These are phyloP conservation scores for Phytophthora macrochlamydospora DNA, from an alignment of 352 stramenopile genomes.

Conservation along the genomic window DNA sequence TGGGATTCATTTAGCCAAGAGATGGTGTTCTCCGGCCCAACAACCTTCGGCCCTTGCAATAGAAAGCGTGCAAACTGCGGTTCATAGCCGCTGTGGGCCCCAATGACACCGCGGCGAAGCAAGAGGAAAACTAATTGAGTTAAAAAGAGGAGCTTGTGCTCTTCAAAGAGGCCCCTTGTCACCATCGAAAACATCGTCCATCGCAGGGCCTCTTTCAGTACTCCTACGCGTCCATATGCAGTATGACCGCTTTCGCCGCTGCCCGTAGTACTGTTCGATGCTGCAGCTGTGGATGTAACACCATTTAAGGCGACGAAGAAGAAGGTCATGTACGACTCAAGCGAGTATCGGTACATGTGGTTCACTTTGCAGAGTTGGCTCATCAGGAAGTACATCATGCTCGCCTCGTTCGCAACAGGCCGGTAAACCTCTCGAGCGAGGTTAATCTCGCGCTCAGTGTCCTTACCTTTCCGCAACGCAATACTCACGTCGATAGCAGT, in stretches of 20 bases:
- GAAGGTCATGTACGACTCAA: conserved; percentile 91
- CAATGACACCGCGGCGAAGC: conserved; percentile 69
- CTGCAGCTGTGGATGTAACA: conserved; percentile 32
- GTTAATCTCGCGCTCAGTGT: conserved; percentile 92
- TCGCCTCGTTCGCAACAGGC: conserved; percentile 86
- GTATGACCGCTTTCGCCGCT: conserved; percentile 1
- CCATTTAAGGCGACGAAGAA: conserved; percentile 85
- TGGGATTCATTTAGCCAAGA: conserved; percentile 86
- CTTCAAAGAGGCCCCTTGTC: conserved; percentile 90
- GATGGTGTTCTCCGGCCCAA: conserved; percentile 75
- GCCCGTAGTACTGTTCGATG: not conserved
- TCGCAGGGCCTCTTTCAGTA: conserved; percentile 78
- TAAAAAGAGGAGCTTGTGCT: conserved; percentile 92
- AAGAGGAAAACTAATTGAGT: conserved; percentile 88
- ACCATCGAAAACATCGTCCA: conserved; percentile 92
- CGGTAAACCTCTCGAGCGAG: conserved; percentile 91
- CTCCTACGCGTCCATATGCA: conserved; percentile 59
- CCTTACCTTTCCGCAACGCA: conserved; percentile 83
- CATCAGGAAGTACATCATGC: conserved; percentile 94
- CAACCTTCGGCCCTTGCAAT: conserved; percentile 71
- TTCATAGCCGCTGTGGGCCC: conserved; percentile 70
- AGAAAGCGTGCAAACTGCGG: conserved; percentile 82
- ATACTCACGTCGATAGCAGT: conserved; percentile 88
- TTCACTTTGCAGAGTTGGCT: conserved; percentile 88
- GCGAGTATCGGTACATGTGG: conserved; percentile 95